Conservation (phyloP, 73 alveolate species). For the Breviolum minutum region DNA sequence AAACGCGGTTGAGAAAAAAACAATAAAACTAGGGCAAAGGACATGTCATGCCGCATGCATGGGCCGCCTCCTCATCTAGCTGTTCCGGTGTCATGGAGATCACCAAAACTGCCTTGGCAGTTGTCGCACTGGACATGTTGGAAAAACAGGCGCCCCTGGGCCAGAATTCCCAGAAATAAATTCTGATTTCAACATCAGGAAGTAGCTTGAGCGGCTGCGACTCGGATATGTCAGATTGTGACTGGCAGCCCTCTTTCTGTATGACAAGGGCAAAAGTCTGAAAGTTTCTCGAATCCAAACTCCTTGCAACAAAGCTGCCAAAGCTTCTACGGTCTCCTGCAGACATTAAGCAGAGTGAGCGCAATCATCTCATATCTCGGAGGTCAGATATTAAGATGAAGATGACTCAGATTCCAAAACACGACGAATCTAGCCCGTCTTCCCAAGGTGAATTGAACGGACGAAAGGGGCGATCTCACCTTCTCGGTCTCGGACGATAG, state of each 20-base stretch:
- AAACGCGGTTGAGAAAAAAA: too few relatives aligned
- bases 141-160: not conserved
- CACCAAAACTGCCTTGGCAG: conserved; percentile 40
- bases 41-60: not conserved
- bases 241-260: not conserved
- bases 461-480: not conserved
- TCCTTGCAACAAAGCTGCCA: conserved; percentile 6
- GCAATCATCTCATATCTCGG: not conserved
- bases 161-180: not conserved
- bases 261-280: not conserved
- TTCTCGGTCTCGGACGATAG: not conserved
- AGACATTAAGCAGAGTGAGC: not conserved
- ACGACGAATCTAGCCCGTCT: not conserved
- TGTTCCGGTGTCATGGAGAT: conserved; percentile 28
- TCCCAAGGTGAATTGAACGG: not conserved
- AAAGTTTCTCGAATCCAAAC: not conserved
- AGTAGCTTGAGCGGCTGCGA: too few relatives aligned
- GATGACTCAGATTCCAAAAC: not conserved
- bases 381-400: not conserved
- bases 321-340: conserved; percentile 66
- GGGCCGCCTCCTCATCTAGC: conserved; percentile 27
- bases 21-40: too few relatives aligned
- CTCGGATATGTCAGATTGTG: not conserved
- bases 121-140: not conserved
- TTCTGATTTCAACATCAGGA: too few relatives aligned